Evolutionary conservation across 768 basidiomycete species (phyloP), one percentile per base, ranked within the genome.

Genomic region (Trametes elegans): DNA sequence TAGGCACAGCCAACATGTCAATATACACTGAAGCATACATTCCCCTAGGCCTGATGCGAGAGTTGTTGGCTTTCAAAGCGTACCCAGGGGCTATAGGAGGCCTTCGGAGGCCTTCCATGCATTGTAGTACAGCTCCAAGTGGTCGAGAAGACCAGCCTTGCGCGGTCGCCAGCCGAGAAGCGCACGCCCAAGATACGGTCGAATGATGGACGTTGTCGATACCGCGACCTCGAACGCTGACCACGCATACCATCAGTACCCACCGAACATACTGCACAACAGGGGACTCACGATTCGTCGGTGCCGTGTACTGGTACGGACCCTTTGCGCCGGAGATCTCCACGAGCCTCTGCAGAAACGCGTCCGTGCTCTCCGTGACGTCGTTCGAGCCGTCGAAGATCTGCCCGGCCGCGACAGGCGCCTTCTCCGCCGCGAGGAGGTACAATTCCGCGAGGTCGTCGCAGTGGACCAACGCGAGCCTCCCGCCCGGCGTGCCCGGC

Each of bases 391-490:
- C 74, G 44, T 76, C 70, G 66, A 80, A 76, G 11, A 74, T 71
- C 57, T 70, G 64, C 9, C 78, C 78, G 0, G 64, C 63, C 16
- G 71, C 57, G 7, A 75, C 55, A 8, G 62, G 49, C 0, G 70
- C 74, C 54, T 70, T 68, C 65, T 79, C 79, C 7, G 72, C 72
- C 1, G 68, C 71, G 9, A 71, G 61, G 4, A 78, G 32, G 49
- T 73, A 79, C 32, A 76, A 45, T 44, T 77, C 78, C 3, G 77
- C 77, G 34, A 77, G 64, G 56, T 80, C 79, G 60, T 80, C 79
- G 10, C 56, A 45, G 60, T 80, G 79, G 34, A 80, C 64, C 4
- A 72, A 45, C 9, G 69, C 58, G 19, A 67, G 70, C 31, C 75
- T 64, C 1, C 66, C 67, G 2, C 70, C 74, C 0, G 71, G 70